Base-by-base conservation (phyloP, 2,329 filamentous ascomycete genomes). In the Fusarium lateritium region DNA sequence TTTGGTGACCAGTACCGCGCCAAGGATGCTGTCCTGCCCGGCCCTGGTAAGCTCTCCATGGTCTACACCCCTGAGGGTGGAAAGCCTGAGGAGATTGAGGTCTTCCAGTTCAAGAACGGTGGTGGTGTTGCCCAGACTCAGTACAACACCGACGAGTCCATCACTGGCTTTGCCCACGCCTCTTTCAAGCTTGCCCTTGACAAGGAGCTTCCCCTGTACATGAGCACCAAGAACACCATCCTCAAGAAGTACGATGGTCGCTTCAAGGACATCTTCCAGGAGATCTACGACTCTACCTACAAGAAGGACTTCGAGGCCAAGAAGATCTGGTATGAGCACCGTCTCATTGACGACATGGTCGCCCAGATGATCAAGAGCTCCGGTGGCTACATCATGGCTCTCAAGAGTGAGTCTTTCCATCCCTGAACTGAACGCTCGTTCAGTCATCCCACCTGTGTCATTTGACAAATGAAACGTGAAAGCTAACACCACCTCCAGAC, bases 191-290 rank as follows among this genome's bases (percentile, higher is more conserved):
- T 98, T 73, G 95, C 96, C 34, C 84, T 98, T 45, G 86, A 89
- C 81, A 96, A 97, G 88, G 86, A 86, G 69, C 85, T 97, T 72
- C 96, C 96, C n/a, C 86, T 99, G 77, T 99, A 98, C 87, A 97
- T 98, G 95, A 97, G 94, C 88, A 99, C 96, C 83, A 99, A 99
- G 92, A 98, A 98, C 88, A 99, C 96, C 75, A 99, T 99, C 76
- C 86, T 99, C 74, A 99, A 99, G 88, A 95, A 94, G 82, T 99
- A 99, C 84, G 96, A 99, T 79, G 96, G 96, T 54, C 89, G 93
- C 76, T 99, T 99, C 89, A 98, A 98, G 91, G 96, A 99, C 79
- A 97, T 98, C 81, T 99, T 99, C 90, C 93, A 99, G 88, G 92
- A 97, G 78, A 89, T 98, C 76, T 99, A 95, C 83, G 93, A 98